Evolutionary conservation across 2,329 filamentous ascomycete genomes (phyloP).

Genomic region (Nemania bipapillata): DNA sequence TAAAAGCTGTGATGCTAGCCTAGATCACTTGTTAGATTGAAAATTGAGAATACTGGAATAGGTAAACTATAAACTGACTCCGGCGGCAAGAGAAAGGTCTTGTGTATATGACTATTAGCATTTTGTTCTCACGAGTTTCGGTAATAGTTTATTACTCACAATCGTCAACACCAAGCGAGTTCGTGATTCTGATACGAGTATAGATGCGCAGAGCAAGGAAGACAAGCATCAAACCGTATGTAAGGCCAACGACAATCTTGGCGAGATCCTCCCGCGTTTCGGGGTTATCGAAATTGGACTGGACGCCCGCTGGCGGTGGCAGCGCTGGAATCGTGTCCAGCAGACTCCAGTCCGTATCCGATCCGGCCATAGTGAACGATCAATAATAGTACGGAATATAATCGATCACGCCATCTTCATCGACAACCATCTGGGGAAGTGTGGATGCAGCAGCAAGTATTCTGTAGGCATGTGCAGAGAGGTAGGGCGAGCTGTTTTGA

Average conservation of each 20-base stretch:
- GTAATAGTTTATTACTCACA: constrained; percentile 29
- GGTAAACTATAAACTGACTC: constrained; percentile 39
- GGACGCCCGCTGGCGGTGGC: constrained; percentile 37
- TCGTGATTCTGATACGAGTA: constrained; percentile 34
- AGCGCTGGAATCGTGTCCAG: constrained; percentile 33
- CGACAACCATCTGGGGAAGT: background rate
- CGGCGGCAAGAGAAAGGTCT: constrained; percentile 40
- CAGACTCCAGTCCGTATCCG: constrained; percentile 12
- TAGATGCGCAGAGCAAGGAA: constrained; percentile 41
- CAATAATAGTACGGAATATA: background rate
- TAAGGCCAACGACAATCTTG: constrained; percentile 36
- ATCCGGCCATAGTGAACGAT: constrained; percentile 14
- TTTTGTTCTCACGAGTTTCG: background rate
- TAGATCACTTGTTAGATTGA: constrained; percentile 10
- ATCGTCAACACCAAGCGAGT: constrained; percentile 37
- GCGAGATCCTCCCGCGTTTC: constrained; percentile 27
- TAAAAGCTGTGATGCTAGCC: constrained; percentile 38
- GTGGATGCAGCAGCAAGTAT: too few species aligned
- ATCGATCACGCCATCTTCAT: constrained; percentile 3
- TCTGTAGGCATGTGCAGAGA: background rate
- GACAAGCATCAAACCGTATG: constrained; percentile 38
- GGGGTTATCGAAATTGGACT: constrained; percentile 36
- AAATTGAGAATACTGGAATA: background rate
- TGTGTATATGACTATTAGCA: constrained; percentile 26
- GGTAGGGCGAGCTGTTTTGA: background rate